Evolutionary conservation across 2,329 filamentous ascomycete species (phyloP).

Genomic region (Penicillium sclerotigenum): DNA sequence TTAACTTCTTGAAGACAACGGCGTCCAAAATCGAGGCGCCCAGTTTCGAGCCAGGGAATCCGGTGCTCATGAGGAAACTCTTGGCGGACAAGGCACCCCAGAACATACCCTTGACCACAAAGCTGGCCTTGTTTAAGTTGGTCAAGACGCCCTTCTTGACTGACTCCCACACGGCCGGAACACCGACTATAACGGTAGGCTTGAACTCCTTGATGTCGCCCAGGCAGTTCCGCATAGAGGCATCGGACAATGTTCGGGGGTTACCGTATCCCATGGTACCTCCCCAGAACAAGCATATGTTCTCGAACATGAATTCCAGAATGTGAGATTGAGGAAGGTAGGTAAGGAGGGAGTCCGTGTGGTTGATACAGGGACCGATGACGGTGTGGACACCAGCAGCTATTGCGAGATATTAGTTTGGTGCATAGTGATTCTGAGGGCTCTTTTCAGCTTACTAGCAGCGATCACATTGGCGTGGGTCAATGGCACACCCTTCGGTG

Average conservation of each 20-base stretch:
- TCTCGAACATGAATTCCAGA: constrained; percentile 94
- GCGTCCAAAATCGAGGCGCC: constrained; percentile 70
- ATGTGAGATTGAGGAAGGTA: constrained; percentile 96
- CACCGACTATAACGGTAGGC: constrained; percentile 87
- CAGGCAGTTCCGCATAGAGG: constrained; percentile 80
- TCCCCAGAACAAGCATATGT: constrained; percentile 82
- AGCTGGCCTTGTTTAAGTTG: constrained; percentile 70
- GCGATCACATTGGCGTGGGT: constrained; percentile 77
- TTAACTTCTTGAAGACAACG: constrained; percentile 88
- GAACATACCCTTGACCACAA: constrained; percentile 75
- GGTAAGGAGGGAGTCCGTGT: constrained; percentile 75
- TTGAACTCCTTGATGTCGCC: constrained; percentile 91
- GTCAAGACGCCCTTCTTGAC: constrained; percentile 89
- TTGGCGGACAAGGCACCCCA: constrained; percentile 63
- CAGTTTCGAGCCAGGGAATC: constrained; percentile 47
- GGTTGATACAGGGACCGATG: constrained; percentile 73
- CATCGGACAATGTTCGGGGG: constrained; percentile 81
- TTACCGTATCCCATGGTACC: constrained; percentile 92
- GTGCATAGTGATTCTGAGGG: constrained; percentile 7
- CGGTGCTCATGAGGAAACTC: constrained; percentile 55
- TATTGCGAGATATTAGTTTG: constrained; percentile 27
- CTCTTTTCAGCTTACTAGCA: constrained; percentile 56
- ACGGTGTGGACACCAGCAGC: constrained; percentile 77
- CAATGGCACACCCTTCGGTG: constrained; percentile 83
- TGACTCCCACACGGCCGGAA: constrained; percentile 95